Evolutionary conservation across 768 basidiomycete species (phyloP), one percentile per base, ranked within the genome.

Genomic region (Agrocybe praecox): DNA sequence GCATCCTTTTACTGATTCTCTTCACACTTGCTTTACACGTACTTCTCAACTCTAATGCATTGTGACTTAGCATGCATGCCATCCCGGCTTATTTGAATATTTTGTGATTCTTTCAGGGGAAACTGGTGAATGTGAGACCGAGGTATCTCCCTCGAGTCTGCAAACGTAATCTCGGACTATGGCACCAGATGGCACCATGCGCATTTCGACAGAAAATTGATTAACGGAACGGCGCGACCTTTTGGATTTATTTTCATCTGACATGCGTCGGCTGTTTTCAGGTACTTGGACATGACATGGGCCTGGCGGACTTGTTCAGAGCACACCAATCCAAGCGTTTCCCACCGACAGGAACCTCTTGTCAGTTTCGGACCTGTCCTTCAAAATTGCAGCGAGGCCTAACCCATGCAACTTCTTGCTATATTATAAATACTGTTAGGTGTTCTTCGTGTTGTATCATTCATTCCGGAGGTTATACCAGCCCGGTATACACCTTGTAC

Each of bases 401-500:
- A n/a, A 9, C 26, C 26, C 9, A 29, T 29, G 26, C 26, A 29
- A 9, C 26, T 29, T 29, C 26, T 4, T 29, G 26, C 4, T 5
- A 29, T 29, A 29, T 29, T 29, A 29, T 29, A 29, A 29, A 29
- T 5, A 29, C 9, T 9, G 4, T 29, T 29, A 29, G 26, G 26
- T 29, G 26, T 9, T 9, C 26, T 29, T 29, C 26, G 4, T 23
- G 42, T 53, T n/a, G n/a, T 53, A 23, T 43, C 32, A 2, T 19
- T 53, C 26, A 45, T 21, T 18, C 21, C 43, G 52, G 52, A 29
- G 8, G 43, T 46, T 46, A 53, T 40, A n/a, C 36, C 36, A 40
- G 36, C 3, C 21, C 21, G 24, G 45, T 24, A n/a, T 43, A 42
- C 36, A 32, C 57, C 42, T 54, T 57, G 55, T 61, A 59, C 55